These are phyloP conservation scores for Ottelia alismoides DNA, from an alignment of 106 monocot species.

Conservation along the genomic window DNA sequence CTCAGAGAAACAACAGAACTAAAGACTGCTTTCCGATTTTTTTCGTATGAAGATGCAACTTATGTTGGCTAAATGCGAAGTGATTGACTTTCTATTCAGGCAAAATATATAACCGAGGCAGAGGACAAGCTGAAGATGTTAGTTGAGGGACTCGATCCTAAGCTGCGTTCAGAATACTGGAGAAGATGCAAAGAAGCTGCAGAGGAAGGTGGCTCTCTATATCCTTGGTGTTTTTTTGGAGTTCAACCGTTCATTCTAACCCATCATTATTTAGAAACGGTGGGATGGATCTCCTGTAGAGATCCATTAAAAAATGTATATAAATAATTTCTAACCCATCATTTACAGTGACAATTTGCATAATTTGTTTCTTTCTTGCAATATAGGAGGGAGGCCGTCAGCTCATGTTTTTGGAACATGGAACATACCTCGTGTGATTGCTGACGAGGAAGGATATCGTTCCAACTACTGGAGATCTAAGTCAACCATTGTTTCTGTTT, in stretches of 20 bases:
- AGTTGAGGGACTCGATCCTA: constrained; percentile 39
- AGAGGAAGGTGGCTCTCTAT: constrained; percentile 38
- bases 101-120: constrained; percentile 65
- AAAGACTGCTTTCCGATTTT: too few relatives aligned
- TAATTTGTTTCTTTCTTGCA: not conserved
- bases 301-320: too few relatives aligned
- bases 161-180: constrained; percentile 35
- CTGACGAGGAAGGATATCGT: constrained; percentile 64
- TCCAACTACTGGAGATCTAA: too few relatives aligned
- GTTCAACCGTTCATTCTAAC: too few relatives aligned
- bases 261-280: too few relatives aligned
- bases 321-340: not conserved
- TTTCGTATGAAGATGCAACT: not conserved
- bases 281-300: too few relatives aligned
- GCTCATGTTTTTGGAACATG: constrained; percentile 62
- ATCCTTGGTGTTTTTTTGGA: too few relatives aligned
- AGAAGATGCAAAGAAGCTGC: constrained; percentile 89
- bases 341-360: not conserved
- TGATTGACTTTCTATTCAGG: constrained; percentile 19
- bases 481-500: too few relatives aligned
- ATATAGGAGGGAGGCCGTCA: constrained; percentile 34
- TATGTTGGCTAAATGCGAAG: not conserved
- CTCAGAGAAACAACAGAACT: too few relatives aligned
- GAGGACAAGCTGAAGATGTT: constrained; percentile 54
- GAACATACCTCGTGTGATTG: constrained; percentile 66